These are phyloP conservation scores for Spergularia bocconei DNA, from an alignment of 148 eudicot species.

Conservation along the genomic window DNA sequence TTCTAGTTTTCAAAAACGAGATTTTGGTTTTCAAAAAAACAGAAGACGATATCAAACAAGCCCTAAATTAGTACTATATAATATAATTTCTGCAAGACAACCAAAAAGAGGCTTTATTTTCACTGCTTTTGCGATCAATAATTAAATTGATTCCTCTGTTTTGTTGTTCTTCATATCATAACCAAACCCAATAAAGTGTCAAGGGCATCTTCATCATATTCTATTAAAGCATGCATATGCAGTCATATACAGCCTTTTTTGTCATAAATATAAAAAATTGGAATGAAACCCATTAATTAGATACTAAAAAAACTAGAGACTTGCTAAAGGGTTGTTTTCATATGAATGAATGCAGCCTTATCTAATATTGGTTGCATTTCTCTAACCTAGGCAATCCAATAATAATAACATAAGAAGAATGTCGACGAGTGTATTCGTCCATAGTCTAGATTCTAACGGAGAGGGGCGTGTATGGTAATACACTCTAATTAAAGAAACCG, in stretches of 20 bases:
- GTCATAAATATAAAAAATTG: not conserved
- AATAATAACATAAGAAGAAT: not conserved
- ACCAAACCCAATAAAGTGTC: conserved; percentile 33
- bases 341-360: not conserved
- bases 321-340: not conserved
- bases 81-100: conserved; percentile 4
- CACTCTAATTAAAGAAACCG: no score
- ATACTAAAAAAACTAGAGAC: no score
- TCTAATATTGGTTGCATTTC: not conserved
- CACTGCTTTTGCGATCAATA: conserved; percentile 1
- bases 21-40: no score
- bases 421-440: no score
- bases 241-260: conserved; percentile 37
- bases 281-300: no score
- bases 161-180: conserved; percentile 15
- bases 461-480: no score
- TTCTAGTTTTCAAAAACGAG: no score
- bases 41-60: no score
- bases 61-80: not conserved
- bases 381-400: not conserved
- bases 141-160: conserved; percentile 14
- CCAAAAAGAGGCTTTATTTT: conserved; percentile 28
- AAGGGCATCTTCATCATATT: conserved; percentile 30
- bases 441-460: no score
- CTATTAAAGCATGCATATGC: conserved; percentile 31